A percentile compares a stretch with the other conserved stretches of the same genome.
phyloP scores from a whole-genome alignment of 768 basidiomycete genomes.

The Lepiota venenata region DNA sequence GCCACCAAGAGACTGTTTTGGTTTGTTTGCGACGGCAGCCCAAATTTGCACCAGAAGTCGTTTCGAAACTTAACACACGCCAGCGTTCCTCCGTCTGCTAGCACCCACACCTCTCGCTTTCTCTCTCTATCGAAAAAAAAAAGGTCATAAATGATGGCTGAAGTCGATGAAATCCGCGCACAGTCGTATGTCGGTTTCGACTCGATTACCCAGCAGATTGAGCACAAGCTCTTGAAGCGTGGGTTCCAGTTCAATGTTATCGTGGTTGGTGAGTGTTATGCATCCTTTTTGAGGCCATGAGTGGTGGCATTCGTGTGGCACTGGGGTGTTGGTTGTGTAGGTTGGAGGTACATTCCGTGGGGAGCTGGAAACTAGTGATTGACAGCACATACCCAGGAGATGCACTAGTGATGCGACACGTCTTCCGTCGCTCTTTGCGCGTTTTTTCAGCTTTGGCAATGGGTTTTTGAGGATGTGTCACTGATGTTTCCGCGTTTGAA shows the following conservation, averaged over 20 bases:
- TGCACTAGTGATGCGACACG: slow-evolving; percentile 5
- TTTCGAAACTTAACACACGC: slow-evolving; percentile 13
- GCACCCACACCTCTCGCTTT: background rate
- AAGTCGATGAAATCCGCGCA: slow-evolving; percentile 78
- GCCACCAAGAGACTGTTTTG: background rate
- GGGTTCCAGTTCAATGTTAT: slow-evolving; percentile 99
- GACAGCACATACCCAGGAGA: background rate
- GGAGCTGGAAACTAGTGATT: background rate
- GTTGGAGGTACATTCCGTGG: background rate
- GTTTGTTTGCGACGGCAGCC: background rate
- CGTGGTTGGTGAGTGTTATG: slow-evolving; percentile 72
- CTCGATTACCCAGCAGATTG: slow-evolving; percentile 95
- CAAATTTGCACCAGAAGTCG: slow-evolving; percentile 12
- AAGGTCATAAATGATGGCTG: slow-evolving; percentile 18
- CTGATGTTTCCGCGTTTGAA: background rate
- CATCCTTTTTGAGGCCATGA: background rate
- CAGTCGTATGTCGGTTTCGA: slow-evolving; percentile 97
- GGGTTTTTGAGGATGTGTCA: background rate
- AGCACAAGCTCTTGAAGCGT: slow-evolving; percentile 98
- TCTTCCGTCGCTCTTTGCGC: background rate
- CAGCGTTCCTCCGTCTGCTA: background rate
- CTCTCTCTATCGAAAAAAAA: background rate
- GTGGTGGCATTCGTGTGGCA: background rate
- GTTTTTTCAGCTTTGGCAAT: no score
- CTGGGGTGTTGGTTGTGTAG: background rate